A percentile compares a stretch with the other conserved stretches of the same genome.
Evolutionary conservation across 2,329 filamentous ascomycete genomes (phyloP).

Genomic region (Iodosphaeria phyllophila): DNA sequence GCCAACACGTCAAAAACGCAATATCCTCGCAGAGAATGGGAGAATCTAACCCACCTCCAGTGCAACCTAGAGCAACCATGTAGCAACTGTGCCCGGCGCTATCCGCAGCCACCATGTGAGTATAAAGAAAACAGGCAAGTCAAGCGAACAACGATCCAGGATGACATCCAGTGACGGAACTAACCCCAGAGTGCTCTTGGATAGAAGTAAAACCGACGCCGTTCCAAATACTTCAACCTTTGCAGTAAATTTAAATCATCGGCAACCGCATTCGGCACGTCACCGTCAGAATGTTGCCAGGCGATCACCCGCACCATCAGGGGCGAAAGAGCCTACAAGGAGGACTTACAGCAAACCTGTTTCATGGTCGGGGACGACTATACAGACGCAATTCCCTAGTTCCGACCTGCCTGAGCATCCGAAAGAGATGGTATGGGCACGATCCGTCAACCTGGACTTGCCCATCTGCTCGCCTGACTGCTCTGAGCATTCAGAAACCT

Average conservation of each 20-base stretch:
- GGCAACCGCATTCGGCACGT: neutral
- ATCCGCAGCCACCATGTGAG: constrained; percentile 1
- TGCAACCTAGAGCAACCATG: constrained; percentile 2
- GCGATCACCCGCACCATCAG: neutral
- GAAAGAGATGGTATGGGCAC: neutral
- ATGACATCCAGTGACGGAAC: neutral
- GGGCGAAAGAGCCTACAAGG: neutral
- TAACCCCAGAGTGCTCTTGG: neutral
- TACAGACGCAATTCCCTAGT: neutral
- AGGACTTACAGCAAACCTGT: neutral
- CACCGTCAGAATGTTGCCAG: neutral
- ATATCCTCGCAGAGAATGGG: no score
- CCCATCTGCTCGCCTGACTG: constrained; percentile 1
- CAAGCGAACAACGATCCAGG: neutral
- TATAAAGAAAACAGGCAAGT: constrained; percentile 2
- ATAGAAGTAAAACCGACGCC: neutral
- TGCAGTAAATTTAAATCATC: neutral
- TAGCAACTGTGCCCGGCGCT: constrained; percentile 2
- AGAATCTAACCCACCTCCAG: constrained; percentile 1
- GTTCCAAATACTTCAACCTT: constrained; percentile 1
- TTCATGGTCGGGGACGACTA: neutral
- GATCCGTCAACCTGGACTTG: neutral
- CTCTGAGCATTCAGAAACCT: neutral
- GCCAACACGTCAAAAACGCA: no score
- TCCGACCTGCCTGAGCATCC: neutral